Base-by-base conservation (phyloP, 1,139 yeast genomes). In the Yamadazyma epiphylla region DNA sequence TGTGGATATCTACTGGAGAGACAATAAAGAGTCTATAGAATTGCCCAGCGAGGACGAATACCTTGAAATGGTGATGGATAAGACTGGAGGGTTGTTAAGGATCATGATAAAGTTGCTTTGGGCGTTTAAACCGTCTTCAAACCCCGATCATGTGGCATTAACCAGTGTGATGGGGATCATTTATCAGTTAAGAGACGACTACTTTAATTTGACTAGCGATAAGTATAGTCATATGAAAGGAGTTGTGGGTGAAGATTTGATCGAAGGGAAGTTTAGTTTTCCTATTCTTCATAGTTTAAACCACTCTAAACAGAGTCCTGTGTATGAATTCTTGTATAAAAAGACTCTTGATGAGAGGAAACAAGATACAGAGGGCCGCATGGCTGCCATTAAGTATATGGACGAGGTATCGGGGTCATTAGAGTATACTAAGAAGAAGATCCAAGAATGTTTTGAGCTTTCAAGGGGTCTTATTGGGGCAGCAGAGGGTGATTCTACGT, bases 61-160 rank as follows among this genome's bases (percentile, higher is more conserved):
- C 49, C 54, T 79, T 24, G 66, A 68, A 27, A 89, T 89, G 96
- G 94, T 84, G 12, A 74, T 74, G 70, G 78, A 86, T 50, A 88
- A 88, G 49, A 88, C 96, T 0, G 95, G 95, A 1, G 96, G 96
- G 0, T 60, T 88, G 20, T 83, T 87, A 49, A 65, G 96, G 35
- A 60, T 88, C 24, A 79, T 91, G 1, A 76, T 82, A 4, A 60
- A 79, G 37, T 57, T 88, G 22, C 66, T 88, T 70, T 79, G 70
- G 42, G 38, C 48, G 12, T 54, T 53, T 33, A 39, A 51, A 4
- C 37, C 45, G 1, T 17, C 39, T 3, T 31, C 31, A 5, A 36
- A 41, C 2, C 15, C 36, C 5, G 40, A 41, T 22, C 55, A 79
- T 26, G 66, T 79, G 1, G 76, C 81, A 5, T 56, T 86, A 21